Conservation (phyloP, 2,329 filamentous ascomycete species). For the Podosphaera xanthii region DNA sequence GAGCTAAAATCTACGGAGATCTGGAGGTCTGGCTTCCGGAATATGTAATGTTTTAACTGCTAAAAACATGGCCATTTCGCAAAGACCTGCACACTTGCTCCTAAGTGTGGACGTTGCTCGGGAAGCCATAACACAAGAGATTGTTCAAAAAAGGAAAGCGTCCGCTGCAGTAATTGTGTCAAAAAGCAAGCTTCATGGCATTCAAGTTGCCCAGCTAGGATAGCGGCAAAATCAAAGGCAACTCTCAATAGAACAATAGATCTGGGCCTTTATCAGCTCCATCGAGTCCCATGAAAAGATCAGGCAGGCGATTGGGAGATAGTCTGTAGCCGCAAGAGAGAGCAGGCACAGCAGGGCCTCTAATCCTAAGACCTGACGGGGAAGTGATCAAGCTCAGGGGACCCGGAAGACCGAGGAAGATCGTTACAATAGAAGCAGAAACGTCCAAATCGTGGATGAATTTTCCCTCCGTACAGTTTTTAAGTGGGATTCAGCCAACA, state of each 20-base stretch:
- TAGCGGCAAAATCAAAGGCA: background rate
- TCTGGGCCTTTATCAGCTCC: background rate
- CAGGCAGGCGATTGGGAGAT: background rate
- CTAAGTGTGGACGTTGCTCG: background rate
- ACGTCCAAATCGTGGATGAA: too few relatives aligned
- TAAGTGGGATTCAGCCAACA: too few relatives aligned
- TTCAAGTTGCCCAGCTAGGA: background rate
- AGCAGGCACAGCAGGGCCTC: background rate
- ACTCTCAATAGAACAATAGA: background rate
- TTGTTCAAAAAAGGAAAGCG: background rate
- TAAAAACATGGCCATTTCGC: background rate
- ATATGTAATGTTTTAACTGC: background rate
- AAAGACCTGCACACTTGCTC: background rate
- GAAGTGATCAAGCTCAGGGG: too few relatives aligned
- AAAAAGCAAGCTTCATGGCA: background rate
- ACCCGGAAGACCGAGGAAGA: too few relatives aligned
- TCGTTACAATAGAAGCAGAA: too few relatives aligned
- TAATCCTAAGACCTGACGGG: background rate
- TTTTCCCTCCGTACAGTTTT: too few relatives aligned
- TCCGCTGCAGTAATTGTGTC: background rate
- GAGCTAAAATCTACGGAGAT: background rate
- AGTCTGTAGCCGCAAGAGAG: background rate
- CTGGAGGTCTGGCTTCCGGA: background rate
- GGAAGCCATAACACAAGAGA: background rate
- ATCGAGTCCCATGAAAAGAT: background rate